These are phyloP conservation scores for Epichloe elymi DNA, from an alignment of 2,329 filamentous ascomycete genomes.

Conservation along the genomic window DNA sequence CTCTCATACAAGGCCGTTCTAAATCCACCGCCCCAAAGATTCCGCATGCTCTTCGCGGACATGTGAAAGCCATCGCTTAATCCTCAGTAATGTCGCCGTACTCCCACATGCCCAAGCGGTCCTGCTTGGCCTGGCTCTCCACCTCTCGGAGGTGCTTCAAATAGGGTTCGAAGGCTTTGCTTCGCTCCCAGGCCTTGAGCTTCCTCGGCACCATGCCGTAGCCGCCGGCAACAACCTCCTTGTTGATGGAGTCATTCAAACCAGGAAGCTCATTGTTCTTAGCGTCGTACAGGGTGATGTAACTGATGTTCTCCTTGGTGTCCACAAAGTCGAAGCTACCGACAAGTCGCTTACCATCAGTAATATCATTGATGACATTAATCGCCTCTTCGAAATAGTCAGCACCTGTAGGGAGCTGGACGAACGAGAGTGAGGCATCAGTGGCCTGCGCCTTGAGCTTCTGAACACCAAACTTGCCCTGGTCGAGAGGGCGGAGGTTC, in stretches of 20 bases:
- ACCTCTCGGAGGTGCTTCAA: constrained; percentile 59
- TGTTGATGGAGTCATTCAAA: constrained; percentile 72
- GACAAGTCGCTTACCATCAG: constrained; percentile 65
- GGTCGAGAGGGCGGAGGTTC: constrained; percentile 65
- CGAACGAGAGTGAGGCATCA: constrained; percentile 75
- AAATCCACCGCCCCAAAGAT: background rate
- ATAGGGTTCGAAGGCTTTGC: constrained; percentile 53
- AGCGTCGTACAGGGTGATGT: constrained; percentile 80
- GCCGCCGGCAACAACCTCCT: constrained; percentile 70
- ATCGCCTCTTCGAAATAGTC: constrained; percentile 79
- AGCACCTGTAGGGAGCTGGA: constrained; percentile 70
- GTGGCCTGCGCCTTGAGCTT: constrained; percentile 78
- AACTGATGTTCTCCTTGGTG: constrained; percentile 63
- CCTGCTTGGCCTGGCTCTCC: constrained; percentile 66
- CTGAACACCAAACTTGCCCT: constrained; percentile 64
- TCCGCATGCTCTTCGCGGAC: background rate
- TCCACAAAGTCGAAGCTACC: constrained; percentile 82
- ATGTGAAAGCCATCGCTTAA: constrained; percentile 25
- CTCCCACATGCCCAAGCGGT: constrained; percentile 87
- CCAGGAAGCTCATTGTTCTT: constrained; percentile 42
- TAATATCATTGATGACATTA: constrained; percentile 59
- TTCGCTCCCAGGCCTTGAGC: constrained; percentile 80
- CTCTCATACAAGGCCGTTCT: background rate
- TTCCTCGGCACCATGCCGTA: constrained; percentile 86
- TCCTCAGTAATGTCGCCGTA: constrained; percentile 95